Evolutionary conservation across 2,329 filamentous ascomycete species (phyloP), one percentile per base, ranked within the genome.

Genomic region (Daldinia sp.): DNA sequence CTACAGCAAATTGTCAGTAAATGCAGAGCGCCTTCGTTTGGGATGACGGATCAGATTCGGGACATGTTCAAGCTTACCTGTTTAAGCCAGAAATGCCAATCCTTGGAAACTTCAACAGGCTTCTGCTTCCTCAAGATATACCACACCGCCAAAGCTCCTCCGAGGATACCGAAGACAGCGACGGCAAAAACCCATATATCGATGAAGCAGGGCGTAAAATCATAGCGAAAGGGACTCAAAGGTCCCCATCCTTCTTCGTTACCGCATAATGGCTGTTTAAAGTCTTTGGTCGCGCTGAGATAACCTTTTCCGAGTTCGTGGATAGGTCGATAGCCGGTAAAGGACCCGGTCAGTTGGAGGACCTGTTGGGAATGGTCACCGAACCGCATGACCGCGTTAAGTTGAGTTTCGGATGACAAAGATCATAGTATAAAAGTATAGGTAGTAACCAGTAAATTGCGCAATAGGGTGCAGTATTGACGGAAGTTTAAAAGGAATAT

Each of bases 141-240:
- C 89, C 91, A 95, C 46, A 97, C 82, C 33, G 95, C 93, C 51
- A 90, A 85, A 6, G 89, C 86, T 65, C 96, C 96, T 70, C 91
- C 86, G 26, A 98, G 62, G 26, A 98, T 84, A 15, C 95, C 94
- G 82, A 91, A 97, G 13, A 85, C 86, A 7, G 93, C 93, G 30
- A 97, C 92, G 1, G 86, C 82, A 37, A 92, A 89, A 66, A 98
- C 88, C 89, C 93, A 94, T 23, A 97, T 88, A 79, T 99, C 97
- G 75, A 98, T 90, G 78, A 99, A 99, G 84, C 96, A 99, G 44
- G 96, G 95, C 15, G 96, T 98, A 76, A 99, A 94, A 82, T 99
- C 96, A 81, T 93, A 98, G 79, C 95, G 88, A 73, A 90, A 86
- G 39, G 90, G 90, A 81, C 94, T 98, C 78, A 99, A 79, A 23